Conservation (phyloP, 805 yeast species). For the Saturnispora besseyi region DNA sequence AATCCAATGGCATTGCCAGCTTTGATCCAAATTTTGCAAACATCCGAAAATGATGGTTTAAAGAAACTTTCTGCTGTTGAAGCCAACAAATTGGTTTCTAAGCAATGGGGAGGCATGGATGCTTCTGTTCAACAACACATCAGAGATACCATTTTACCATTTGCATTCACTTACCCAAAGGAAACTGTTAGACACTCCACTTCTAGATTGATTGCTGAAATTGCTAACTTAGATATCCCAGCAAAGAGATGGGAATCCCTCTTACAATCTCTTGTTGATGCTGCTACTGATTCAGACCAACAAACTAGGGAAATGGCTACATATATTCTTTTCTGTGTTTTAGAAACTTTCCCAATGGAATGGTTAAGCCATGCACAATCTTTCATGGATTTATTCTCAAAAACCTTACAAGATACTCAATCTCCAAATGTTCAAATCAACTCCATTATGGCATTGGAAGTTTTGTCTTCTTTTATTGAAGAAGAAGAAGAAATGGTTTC, state of each 20-base stretch:
- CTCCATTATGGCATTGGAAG: conserved; percentile 72
- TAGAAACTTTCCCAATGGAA: conserved; percentile 60
- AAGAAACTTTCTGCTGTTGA: conserved; percentile 96
- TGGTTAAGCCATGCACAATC: conserved; percentile 52
- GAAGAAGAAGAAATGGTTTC: conserved; percentile 41
- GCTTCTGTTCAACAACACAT: conserved; percentile 48
- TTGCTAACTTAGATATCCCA: conserved; percentile 69
- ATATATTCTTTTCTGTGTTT: conserved; percentile 64
- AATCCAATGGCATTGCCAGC: conserved; percentile 71
- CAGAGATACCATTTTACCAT: conserved; percentile 56
- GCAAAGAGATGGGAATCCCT: conserved; percentile 64
- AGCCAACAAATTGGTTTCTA: conserved; percentile 70
- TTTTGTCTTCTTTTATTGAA: conserved; percentile 59
- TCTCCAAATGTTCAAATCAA: conserved; percentile 73
- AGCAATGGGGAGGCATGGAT: conserved; percentile 57
- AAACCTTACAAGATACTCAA: conserved; percentile 51
- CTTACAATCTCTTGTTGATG: conserved; percentile 59
- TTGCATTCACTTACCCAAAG: conserved; percentile 56
- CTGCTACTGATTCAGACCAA: conserved; percentile 41
- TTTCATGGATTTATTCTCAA: conserved; percentile 61
- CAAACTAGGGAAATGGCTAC: conserved; percentile 76
- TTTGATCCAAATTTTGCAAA: conserved; percentile 70
- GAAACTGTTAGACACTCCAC: conserved; percentile 74
- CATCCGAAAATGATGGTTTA: conserved; percentile 57
- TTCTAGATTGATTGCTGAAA: conserved; percentile 82